Evolutionary conservation across 1,284 basidiomycete genomes (phyloP).

Genomic region (Phellinidium pouzarii): DNA sequence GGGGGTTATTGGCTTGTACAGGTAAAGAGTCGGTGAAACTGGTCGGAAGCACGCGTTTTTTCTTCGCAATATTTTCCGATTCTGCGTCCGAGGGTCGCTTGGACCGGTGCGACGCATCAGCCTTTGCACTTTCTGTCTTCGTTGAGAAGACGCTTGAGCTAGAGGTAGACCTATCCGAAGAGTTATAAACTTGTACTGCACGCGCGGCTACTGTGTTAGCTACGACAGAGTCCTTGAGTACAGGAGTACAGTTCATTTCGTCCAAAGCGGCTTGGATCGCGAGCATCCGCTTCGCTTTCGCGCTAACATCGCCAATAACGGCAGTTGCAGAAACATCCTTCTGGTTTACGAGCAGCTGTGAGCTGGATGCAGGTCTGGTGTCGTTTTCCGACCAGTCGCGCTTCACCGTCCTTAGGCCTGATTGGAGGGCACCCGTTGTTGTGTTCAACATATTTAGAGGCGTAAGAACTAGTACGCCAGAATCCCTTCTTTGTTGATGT

Average conservation of each 20-base stretch:
- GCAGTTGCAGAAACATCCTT: not conserved
- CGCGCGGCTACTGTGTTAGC: not conserved
- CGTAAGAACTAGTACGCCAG: not conserved
- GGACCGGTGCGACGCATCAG: not conserved
- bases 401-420: constrained; percentile 39
- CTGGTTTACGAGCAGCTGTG: constrained; percentile 30
- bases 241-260: not conserved
- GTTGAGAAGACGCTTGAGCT: not conserved
- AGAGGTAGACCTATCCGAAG: not conserved
- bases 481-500: not conserved
- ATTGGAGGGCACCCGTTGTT: constrained; percentile 25
- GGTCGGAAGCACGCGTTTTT: constrained; percentile 16
- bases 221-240: constrained; percentile 3
- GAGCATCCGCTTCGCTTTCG: constrained; percentile 5
- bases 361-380: constrained; percentile 21
- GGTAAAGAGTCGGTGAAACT: constrained; percentile 3
- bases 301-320: not conserved
- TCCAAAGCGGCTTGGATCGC: constrained; percentile 16
- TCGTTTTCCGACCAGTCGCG: constrained; percentile 37
- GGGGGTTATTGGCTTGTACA: not conserved
- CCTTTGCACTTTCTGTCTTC: not conserved
- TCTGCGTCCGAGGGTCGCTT: constrained; percentile 4
- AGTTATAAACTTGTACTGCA: not conserved
- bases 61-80: constrained; percentile 2
- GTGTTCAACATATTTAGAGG: not conserved